A percentile compares a stretch with the other conserved stretches of the same genome.
phyloP scores from a whole-genome alignment of 2,329 filamentous ascomycete species.

The Fusarium sp. region DNA sequence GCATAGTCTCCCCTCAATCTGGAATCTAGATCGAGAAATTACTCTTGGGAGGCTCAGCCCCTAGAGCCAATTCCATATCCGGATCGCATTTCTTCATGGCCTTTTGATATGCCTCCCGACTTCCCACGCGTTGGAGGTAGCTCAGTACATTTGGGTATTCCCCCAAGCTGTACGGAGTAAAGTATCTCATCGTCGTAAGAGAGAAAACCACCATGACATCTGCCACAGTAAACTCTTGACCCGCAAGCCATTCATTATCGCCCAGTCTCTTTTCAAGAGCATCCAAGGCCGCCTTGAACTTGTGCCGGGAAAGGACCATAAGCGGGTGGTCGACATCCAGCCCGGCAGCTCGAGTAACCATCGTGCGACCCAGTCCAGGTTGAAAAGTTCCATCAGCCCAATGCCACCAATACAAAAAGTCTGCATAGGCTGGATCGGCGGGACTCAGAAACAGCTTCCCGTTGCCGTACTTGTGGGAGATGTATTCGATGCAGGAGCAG shows the following conservation, averaged over 20 bases:
- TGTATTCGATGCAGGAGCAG: conserved; percentile 71
- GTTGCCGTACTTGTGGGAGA: conserved; percentile 64
- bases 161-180: conserved; percentile 57
- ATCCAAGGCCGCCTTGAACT: conserved; percentile 58
- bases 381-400: conserved; percentile 63
- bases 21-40: conserved; percentile 12
- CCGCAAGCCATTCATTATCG: conserved; percentile 67
- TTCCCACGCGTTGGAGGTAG: conserved; percentile 59
- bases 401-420: conserved; percentile 76
- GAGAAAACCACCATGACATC: conserved; percentile 74
- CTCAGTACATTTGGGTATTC: conserved; percentile 57
- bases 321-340: conserved; percentile 38
- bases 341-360: conserved; percentile 48
- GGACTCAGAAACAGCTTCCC: conserved; percentile 62
- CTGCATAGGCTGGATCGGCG: conserved; percentile 62
- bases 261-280: conserved; percentile 63
- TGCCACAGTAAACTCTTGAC: conserved; percentile 71
- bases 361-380: conserved; percentile 52
- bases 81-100: conserved; percentile 65
- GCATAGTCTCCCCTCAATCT: neutral
- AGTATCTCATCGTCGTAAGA: conserved; percentile 71
- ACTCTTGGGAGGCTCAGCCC: conserved; percentile 37
- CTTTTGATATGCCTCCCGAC: conserved; percentile 59
- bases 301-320: conserved; percentile 47
- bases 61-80: conserved; percentile 52